Evolutionary conservation across 345 rosid species (phyloP), one percentile per base, ranked within the genome.

Genomic region (Syzygium oleosum): DNA sequence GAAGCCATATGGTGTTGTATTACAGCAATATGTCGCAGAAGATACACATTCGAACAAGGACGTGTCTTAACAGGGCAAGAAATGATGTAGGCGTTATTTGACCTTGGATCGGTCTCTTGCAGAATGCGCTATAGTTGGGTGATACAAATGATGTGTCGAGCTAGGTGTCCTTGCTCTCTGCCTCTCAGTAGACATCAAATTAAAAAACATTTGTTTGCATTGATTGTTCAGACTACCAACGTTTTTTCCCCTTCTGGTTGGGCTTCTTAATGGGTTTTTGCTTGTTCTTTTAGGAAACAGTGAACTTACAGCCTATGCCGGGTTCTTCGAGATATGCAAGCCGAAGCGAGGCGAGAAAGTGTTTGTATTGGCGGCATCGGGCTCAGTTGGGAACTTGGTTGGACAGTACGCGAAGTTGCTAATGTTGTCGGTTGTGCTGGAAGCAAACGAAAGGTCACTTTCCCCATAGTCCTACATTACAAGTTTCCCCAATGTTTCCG

Each of bases 341-440:
- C 93, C 92, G 5, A 92, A 90, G 88, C 89, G 84, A 46, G 94
- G 92, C 8, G 93, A 94, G 61, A 93, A 86, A 54, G 94, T 94
- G 56, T 91, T 93, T 41, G 94, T 92, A n/a, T 91, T 94, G 2
- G 89, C 94, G 22, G 95, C 94, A 85, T 87, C 90, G 3, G 93
- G 94, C 83, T 93, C 95, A 5, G 92, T 94, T 17, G 94, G 95
- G 23, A 86, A 91, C 87, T 88, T 94, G 63, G 94, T 91, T 2
- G 95, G 95, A 63, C 95, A 94, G 61, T 93, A 86, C 61, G 94
- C 93, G 2, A 94, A 92, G 86, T 84, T 89, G 46, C 86, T 92
- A 91, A 92, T 54, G 93, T 94, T 14, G 91, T 93, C 46, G 95
- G 95, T 52, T 89, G 89, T 7, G 94, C 93, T 1, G 94, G 95